phyloP scores from a whole-genome alignment of 257 asterid genomes.

The Thymus mandschuricus region DNA sequence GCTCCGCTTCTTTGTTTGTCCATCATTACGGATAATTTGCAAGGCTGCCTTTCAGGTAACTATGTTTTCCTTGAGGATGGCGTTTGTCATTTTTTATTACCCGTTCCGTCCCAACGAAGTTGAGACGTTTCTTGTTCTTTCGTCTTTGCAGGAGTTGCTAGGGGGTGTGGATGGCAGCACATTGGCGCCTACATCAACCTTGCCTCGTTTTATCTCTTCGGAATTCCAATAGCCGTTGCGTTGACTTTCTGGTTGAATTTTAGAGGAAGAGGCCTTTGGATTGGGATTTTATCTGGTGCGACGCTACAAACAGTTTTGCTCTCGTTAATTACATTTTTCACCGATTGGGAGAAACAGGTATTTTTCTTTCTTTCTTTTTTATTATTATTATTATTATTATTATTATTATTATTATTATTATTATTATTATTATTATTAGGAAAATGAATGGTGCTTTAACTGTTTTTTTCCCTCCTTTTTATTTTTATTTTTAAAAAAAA shows the following conservation, averaged over 20 bases:
- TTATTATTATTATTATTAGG: too few species aligned
- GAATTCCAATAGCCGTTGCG: conserved; percentile 70
- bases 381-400: too few species aligned
- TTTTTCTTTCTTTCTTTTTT: not conserved
- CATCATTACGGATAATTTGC: not conserved
- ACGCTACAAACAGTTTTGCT: conserved; percentile 54
- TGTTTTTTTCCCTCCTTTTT: not conserved
- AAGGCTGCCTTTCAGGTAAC: not conserved
- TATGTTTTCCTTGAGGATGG: not conserved
- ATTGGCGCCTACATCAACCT: conserved; percentile 86
- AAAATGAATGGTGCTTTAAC: too few species aligned
- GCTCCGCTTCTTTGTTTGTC: conserved; percentile 65
- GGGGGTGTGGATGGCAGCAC: conserved; percentile 96
- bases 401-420: too few species aligned
- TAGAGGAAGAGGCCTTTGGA: conserved; percentile 83
- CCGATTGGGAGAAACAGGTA: conserved; percentile 46
- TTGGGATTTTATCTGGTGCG: conserved; percentile 67
- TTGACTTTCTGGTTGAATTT: conserved; percentile 59
- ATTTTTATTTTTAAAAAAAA: too few species aligned
- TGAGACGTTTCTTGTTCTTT: too few species aligned
- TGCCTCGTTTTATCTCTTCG: conserved; percentile 72
- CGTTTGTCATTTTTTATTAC: not conserved
- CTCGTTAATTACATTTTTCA: conserved; percentile 54
- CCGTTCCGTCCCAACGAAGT: too few species aligned
- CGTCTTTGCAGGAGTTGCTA: conserved; percentile 61